Conservation (phyloP, 164 flowering plant species). For the Vitis amurensis region DNA sequence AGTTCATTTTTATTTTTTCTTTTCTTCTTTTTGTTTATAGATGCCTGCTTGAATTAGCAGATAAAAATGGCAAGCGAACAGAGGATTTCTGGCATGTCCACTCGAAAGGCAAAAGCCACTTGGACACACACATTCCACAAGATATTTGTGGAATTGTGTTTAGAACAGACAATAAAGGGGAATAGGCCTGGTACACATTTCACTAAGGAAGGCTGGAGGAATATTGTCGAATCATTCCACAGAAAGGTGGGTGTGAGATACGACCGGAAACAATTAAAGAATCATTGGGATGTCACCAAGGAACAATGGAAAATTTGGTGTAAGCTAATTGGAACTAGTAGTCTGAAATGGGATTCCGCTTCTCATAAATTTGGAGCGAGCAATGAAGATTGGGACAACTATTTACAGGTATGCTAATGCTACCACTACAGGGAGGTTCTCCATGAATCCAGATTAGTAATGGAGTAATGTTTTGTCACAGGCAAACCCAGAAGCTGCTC, state of each 20-base stretch:
- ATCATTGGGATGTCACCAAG: conserved; percentile 32
- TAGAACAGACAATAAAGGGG: conserved; percentile 26
- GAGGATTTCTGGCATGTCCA: conserved; percentile 1
- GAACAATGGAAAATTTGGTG: conserved; percentile 32
- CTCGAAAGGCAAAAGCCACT: conserved; percentile 14
- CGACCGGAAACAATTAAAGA: conserved; percentile 32
- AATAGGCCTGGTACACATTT: conserved; percentile 31
- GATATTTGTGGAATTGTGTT: conserved; percentile 26
- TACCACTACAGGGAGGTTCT: not conserved
- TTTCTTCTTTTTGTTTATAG: not conserved
- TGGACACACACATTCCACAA: conserved; percentile 25
- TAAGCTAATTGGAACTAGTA: conserved; percentile 13
- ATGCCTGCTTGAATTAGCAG: not conserved
- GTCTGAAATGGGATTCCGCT: conserved; percentile 32
- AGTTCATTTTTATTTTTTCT: too few relatives aligned
- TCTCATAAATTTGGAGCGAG: conserved; percentile 22
- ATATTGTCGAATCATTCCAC: conserved; percentile 22
- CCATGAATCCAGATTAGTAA: not conserved
- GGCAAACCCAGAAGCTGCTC: conserved; percentile 33
- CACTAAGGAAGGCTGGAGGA: conserved; percentile 35
- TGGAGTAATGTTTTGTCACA: conserved; percentile 9
- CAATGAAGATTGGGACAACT: conserved; percentile 29
- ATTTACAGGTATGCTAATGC: conserved; percentile 21
- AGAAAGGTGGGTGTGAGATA: conserved; percentile 17
- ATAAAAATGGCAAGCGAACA: not conserved